Percentiles rank a stretch among this genome's conserved stretches.
These are phyloP conservation scores for Fusarium paranaense DNA, from an alignment of 2,329 filamentous ascomycete species.

Conservation along the genomic window DNA sequence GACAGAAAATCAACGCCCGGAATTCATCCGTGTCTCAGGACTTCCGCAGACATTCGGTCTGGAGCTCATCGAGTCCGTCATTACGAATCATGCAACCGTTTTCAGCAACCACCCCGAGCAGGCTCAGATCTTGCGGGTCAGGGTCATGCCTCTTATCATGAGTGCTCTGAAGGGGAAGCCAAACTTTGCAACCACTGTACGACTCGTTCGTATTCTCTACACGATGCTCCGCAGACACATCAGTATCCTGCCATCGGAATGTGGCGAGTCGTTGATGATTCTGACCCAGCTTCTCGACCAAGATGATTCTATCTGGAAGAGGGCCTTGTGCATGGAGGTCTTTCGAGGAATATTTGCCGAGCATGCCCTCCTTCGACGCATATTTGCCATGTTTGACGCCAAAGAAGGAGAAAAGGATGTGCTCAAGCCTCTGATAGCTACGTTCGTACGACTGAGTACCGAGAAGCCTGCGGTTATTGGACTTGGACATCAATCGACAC, in stretches of 20 bases:
- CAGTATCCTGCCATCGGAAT: conserved; percentile 78
- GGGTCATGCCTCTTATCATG: conserved; percentile 86
- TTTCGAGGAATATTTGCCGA: conserved; percentile 89
- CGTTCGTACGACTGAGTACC: conserved; percentile 91
- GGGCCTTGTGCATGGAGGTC: conserved; percentile 90
- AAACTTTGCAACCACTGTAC: conserved; percentile 84
- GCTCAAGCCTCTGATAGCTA: conserved; percentile 83
- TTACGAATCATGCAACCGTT: conserved; percentile 85
- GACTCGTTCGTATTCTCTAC: conserved; percentile 85
- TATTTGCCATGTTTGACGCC: conserved; percentile 84
- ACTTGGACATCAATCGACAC: conserved; percentile 86
- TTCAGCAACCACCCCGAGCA: conserved; percentile 85
- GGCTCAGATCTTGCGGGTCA: conserved; percentile 78
- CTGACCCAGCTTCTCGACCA: conserved; percentile 90
- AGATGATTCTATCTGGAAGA: conserved; percentile 86
- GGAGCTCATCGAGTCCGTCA: conserved; percentile 90
- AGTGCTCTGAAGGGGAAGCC: conserved; percentile 81
- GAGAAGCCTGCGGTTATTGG: conserved; percentile 93
- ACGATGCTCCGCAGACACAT: conserved; percentile 84
- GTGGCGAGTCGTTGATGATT: conserved; percentile 83
- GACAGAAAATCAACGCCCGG: conserved; percentile 84
- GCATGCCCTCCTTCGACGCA: conserved; percentile 78
- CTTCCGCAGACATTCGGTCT: conserved; percentile 86
- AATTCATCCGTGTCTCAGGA: conserved; percentile 83
- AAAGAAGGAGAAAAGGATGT: conserved; percentile 78